Base-by-base conservation (phyloP, 2,329 filamentous ascomycete genomes). In the Plenodomus lindquistii region DNA sequence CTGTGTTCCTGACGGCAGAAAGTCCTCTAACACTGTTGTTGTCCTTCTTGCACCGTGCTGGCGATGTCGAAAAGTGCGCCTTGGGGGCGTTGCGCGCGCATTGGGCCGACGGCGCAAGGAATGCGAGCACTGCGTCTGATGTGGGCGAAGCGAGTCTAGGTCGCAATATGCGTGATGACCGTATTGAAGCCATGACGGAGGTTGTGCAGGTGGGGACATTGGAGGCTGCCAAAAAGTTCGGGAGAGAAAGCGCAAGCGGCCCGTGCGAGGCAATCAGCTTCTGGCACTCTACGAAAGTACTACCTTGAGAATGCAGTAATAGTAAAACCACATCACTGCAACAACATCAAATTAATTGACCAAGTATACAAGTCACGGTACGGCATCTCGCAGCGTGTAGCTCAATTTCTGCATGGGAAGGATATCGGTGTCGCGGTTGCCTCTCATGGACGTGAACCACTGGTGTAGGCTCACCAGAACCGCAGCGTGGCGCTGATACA, bases 11-110 rank as follows among this genome's bases (percentile, higher is more conserved):
- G 48, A 96, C 80, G 19, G 86, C 87, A 46, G 91, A 96, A 43
- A 96, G 84, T 37, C 91, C 93, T 52, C 94, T 88, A 52, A 84
- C 77, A 57, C 82, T 85, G 78, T 90, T 97, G 75, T 84, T 84
- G 77, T 97, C 92, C 67, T 85, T 84, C 53, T 77, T 80, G 66
- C 75, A 77, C 72, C 78, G 75, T 58, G 62, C 78, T 60, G 75
- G 77, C 55, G 71, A 75, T 55, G 74, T 74, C 42, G 81, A 81
- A 48, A 83, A 86, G 36, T 51, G 59, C 41, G 85, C 83, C 36
- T 73, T 72, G 71, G 85, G 49, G 13, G 59, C 46, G 27, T 37
- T 52, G 38, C 54, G 54, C n/a, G 57, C 42, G 57, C 57, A 59
- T 46, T 57, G 59, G 44, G 59, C 42, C 7, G 65, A 59, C 8